Base-by-base conservation (phyloP, 163 green algal species). In the Scenedesmus sp. region DNA sequence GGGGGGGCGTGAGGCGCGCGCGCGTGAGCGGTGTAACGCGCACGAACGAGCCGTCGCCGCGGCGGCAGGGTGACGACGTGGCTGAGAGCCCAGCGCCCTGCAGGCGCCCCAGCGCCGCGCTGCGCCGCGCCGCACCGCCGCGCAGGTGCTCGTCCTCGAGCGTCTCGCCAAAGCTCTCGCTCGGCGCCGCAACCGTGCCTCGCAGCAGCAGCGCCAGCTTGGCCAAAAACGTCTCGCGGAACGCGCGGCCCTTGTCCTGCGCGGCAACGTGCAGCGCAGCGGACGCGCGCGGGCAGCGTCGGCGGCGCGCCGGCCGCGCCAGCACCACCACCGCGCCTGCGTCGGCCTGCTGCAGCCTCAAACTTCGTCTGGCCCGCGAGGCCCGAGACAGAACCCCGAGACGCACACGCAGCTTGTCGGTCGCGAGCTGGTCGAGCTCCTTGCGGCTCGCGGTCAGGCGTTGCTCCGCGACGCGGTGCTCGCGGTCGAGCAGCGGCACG, bases 151-250 rank as follows among this genome's bases (percentile, higher is more conserved):
- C 95, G 33, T 98, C 95, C 17, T 90, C 80, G n/a, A 99, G 87
- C 29, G 95, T 98, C 89, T 99, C 94, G n/a, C 95, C 95, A 87
- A 97, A 98, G 51, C 90, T 87, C 50, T 98, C 93, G 14, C 89
- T 84, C 10, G 95, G 88, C 13, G 93, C 95, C 0, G 91, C 79
- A 26, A 96, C 89, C 20, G 94, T 98, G 51, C 95, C 95, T 7
- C 87, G 74, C 53, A 99, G 86, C 70, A 98, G 86, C 71, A 96
- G 84, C 13, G 64, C 70, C 65, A 99, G 90, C 85, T 96, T 95
- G 62, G 81, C 81, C 18, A 98, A 79, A 85, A 98, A 98, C 3
- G 87, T 72, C 84, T 98, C 94, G 28, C 92, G 85, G 77, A 97
- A 97, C 7, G 76, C 72, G 18, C 95, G 86, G 1, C 95, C 95